Evolutionary conservation across 1,284 basidiomycete genomes (phyloP), one percentile per base, ranked within the genome.

Genomic region (Cryptococcus depauperatus): DNA sequence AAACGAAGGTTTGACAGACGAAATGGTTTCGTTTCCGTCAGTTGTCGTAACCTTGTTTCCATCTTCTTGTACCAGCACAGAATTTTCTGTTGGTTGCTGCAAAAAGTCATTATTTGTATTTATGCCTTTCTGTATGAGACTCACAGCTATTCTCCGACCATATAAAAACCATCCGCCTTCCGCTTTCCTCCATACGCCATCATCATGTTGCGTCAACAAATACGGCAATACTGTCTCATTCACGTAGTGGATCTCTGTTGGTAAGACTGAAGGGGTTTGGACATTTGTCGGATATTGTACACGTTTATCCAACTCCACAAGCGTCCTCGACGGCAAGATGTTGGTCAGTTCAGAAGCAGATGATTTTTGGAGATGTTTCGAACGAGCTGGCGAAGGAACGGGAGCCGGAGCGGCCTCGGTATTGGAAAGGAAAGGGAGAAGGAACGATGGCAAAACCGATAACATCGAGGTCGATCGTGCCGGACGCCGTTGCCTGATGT

Each of bases 81-180:
- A 23, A 25, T 22, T 33, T 3, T 34, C 19, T n/a, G 47, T 43
- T 13, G 39, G 28, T 19, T 30, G n/a, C 27, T 34, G 32, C 25
- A 30, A 25, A 19, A 29, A 10, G 16, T 19, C 35, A 28, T 16
- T 16, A 8, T 28, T 29, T 13, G 16, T 14, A 6, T 11, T 44
- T 4, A 33, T 35, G 21, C 16, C 10, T 40, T 13, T n/a, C 10
- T 16, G n/a, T 8, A 44, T 23, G 32, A 1, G 38, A 50, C 54
- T 39, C 44, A 57, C 51, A 40, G 46, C 32, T 22, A 49, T 41
- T 52, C 53, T 48, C 33, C 59, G 50, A 16, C 62, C 62, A 45
- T 59, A 67, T 19, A 64, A 22, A 34, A 51, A 52, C 64, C 64
- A 67, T 3, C 59, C 56, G 16, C 52, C 39, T 13, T 58, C 49